Evolutionary conservation across 768 basidiomycete genomes (phyloP), one percentile per base, ranked within the genome.

Genomic region (Pisolithus microcarpus): DNA sequence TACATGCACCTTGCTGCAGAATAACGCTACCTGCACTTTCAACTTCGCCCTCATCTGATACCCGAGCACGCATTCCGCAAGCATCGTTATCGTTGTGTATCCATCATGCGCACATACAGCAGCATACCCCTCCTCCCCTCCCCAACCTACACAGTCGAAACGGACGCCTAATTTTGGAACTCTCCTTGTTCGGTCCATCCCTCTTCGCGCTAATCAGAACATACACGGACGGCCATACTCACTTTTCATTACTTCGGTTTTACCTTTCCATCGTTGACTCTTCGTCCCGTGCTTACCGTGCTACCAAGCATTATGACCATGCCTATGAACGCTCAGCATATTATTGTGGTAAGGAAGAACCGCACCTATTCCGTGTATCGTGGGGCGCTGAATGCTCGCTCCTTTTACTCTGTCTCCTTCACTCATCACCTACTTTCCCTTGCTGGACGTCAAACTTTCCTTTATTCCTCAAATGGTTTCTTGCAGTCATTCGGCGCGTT

Each of bases 41-140:
- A 42, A 36, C 39, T 45, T 51, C 49, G 51, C 52, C 48, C 28
- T 44, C 57, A 54, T 15, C 50, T 54, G 52, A 66, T 65, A 65
- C 56, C 61, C 53, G 26, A 57, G 59, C 61, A 56, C 49, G 52
- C 64, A 57, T 61, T 56, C 65, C 61, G 48, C 57, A 56, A 54
- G 62, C 65, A 60, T 58, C 50, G 48, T 65, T 48, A 62, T 62
- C 64, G 54, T 58, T 66, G 42, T 66, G 66, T 68, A 66, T 68
- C 65, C 61, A 62, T 65, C 63, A 57, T 58, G 55, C 65, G 58
- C 42, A 45, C 55, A 64, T 28, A 39, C 21, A 57, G 53, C 58
- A 60, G 44, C 60, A 64, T 66, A 65, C 57, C 58, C 59, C 63
- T 56, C 58, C 3, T 4, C 34, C 34, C 34, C 13, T 13, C 34